phyloP scores from a whole-genome alignment of 768 basidiomycete genomes.

The Grammothele lineata region DNA sequence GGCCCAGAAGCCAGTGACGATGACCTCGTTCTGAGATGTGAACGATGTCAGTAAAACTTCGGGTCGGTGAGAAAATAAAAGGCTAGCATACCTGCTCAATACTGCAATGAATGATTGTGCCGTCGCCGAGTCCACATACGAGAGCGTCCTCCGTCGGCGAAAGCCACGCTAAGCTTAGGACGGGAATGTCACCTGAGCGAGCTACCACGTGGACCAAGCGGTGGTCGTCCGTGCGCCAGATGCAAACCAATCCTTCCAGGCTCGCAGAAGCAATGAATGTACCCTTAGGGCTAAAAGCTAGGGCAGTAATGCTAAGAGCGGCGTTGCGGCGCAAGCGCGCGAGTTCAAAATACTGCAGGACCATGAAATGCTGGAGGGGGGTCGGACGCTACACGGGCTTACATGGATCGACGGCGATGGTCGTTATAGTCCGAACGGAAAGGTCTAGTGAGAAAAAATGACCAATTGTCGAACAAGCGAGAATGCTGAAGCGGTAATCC shows the following conservation, averaged over 20 bases:
- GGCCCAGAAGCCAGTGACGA: neutral
- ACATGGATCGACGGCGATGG: too few relatives aligned
- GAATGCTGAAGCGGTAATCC: too few relatives aligned
- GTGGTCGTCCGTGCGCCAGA: neutral
- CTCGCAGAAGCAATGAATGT: slow-evolving; percentile 2
- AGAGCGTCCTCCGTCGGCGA: neutral
- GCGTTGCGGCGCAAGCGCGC: too few relatives aligned
- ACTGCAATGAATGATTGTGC: neutral
- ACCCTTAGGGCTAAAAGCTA: slow-evolving; percentile 3
- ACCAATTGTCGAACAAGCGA: too few relatives aligned
- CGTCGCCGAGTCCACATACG: slow-evolving; percentile 8
- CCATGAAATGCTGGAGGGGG: too few relatives aligned
- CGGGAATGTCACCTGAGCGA: neutral
- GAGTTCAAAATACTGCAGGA: too few relatives aligned
- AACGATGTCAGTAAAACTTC: too few relatives aligned
- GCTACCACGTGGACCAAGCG: neutral
- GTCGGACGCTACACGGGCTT: too few relatives aligned
- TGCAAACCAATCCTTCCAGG: slow-evolving; percentile 1
- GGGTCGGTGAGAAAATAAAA: neutral
- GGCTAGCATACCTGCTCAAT: too few relatives aligned
- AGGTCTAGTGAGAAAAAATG: too few relatives aligned
- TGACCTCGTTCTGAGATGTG: neutral
- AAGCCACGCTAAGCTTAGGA: neutral
- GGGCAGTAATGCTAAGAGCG: neutral
- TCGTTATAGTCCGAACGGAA: too few relatives aligned